Conservation (phyloP, 306 rosid genomes). For the Coriaria nepalensis region DNA sequence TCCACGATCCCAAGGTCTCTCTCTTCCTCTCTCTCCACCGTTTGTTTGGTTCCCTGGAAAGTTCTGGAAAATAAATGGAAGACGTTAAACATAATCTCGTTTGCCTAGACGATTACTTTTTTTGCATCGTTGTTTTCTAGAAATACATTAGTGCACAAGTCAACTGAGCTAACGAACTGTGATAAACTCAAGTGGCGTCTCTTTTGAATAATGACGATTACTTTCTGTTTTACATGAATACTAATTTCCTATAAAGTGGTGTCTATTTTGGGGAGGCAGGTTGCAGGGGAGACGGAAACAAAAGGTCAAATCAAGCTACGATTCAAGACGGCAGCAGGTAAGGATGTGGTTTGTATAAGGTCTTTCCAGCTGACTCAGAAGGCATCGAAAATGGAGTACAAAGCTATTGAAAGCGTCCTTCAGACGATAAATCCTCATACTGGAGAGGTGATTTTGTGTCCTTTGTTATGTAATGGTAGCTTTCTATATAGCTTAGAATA, state of each 20-base stretch:
- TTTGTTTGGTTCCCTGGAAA: background rate
- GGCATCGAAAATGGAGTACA: conserved; percentile 91
- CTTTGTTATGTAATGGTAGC: background rate
- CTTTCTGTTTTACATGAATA: too few relatives aligned
- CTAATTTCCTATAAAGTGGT: too few relatives aligned
- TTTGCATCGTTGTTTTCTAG: too few relatives aligned
- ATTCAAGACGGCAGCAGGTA: conserved; percentile 74
- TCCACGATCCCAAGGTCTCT: conserved; percentile 88
- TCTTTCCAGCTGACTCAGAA: conserved; percentile 91
- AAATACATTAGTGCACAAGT: too few relatives aligned
- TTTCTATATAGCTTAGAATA: background rate
- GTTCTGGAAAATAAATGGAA: too few relatives aligned
- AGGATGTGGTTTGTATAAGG: conserved; percentile 80
- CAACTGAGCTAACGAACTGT: too few relatives aligned
- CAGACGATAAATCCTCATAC: conserved; percentile 89
- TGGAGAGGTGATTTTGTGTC: conserved; percentile 46
- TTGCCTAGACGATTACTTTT: too few relatives aligned
- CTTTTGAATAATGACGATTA: too few relatives aligned
- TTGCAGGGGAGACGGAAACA: conserved; percentile 90
- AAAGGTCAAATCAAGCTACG: conserved; percentile 94
- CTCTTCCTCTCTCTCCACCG: background rate
- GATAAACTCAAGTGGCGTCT: too few relatives aligned
- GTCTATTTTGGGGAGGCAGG: conserved; percentile 24
- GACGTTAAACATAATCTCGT: too few relatives aligned
- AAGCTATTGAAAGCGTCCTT: conserved; percentile 92